These are phyloP conservation scores for Fusarium xylarioides DNA, from an alignment of 2,329 filamentous ascomycete species.

Conservation along the genomic window DNA sequence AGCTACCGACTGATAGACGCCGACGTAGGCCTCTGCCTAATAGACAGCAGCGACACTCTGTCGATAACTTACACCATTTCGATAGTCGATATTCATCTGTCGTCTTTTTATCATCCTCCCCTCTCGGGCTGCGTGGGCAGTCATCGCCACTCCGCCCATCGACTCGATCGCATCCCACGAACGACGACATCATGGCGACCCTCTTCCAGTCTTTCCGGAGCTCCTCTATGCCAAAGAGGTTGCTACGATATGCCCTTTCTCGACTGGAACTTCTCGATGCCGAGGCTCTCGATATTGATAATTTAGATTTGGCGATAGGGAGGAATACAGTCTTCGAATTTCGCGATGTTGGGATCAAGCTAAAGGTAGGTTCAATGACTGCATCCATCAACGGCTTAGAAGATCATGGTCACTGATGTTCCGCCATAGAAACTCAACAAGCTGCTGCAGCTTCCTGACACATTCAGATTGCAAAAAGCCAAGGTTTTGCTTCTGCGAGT, in stretches of 20 bases:
- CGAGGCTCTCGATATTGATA: constrained; percentile 84
- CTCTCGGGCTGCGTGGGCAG: constrained; percentile 27
- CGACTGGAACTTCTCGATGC: constrained; percentile 88
- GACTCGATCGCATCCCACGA: constrained; percentile 6
- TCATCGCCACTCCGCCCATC: constrained; percentile 24
- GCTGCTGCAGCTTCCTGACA: constrained; percentile 77
- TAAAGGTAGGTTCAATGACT: constrained; percentile 65
- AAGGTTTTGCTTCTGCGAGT: constrained; percentile 79
- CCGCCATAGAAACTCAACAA: constrained; percentile 76
- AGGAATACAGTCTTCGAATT: constrained; percentile 86
- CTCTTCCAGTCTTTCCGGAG: constrained; percentile 72
- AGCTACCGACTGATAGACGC: constrained; percentile 45
- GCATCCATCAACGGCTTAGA: constrained; percentile 12
- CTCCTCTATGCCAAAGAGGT: constrained; percentile 85
- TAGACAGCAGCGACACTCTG: constrained; percentile 8
- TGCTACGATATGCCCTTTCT: constrained; percentile 86
- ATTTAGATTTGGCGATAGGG: constrained; percentile 84
- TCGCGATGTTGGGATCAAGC: constrained; percentile 82
- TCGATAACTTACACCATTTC: constrained; percentile 14
- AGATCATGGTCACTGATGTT: constrained; percentile 33
- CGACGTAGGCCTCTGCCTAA: constrained; percentile 26
- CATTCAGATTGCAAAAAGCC: constrained; percentile 76
- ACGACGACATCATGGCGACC: constrained; percentile 68
- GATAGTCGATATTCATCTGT: constrained; percentile 3
- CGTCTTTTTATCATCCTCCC: background rate